Conservation (phyloP, 305 asterid genomes). For the Solanum aculeatissimum region DNA sequence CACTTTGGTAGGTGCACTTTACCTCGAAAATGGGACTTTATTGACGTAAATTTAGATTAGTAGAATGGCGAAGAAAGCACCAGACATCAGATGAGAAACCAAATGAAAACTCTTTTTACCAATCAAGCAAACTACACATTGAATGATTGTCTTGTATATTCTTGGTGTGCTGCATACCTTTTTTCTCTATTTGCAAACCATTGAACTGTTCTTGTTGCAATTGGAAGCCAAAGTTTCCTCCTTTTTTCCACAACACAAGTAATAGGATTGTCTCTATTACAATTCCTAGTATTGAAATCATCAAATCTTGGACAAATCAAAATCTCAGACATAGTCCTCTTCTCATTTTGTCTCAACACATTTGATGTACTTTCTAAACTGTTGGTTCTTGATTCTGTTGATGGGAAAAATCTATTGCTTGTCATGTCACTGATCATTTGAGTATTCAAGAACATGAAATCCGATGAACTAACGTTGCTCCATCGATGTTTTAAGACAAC, state of each 20-base stretch:
- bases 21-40: not conserved
- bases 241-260: constrained; percentile 3
- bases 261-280: not conserved
- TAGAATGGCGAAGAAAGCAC: not conserved
- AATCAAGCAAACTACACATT: constrained; percentile 3
- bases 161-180: constrained; percentile 6
- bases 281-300: not conserved
- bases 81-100: not conserved
- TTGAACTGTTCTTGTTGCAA: constrained; percentile 53
- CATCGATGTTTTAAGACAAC: constrained; percentile 49
- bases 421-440: constrained; percentile 28
- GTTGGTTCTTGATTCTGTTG: not conserved
- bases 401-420: constrained; percentile 24
- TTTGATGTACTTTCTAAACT: not conserved
- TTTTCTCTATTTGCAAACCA: constrained; percentile 57
- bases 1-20: not conserved
- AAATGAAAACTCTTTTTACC: not conserved
- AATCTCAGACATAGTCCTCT: constrained; percentile 57
- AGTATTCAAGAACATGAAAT: constrained; percentile 37
- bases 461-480: constrained; percentile 63
- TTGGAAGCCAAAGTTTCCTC: constrained; percentile 53
- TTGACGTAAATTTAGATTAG: not conserved
- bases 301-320: constrained; percentile 35
- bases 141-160: not conserved
- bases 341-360: constrained; percentile 9